These are phyloP conservation scores for Elongisporangium anandrum DNA, from an alignment of 352 stramenopile genomes.

Conservation along the genomic window DNA sequence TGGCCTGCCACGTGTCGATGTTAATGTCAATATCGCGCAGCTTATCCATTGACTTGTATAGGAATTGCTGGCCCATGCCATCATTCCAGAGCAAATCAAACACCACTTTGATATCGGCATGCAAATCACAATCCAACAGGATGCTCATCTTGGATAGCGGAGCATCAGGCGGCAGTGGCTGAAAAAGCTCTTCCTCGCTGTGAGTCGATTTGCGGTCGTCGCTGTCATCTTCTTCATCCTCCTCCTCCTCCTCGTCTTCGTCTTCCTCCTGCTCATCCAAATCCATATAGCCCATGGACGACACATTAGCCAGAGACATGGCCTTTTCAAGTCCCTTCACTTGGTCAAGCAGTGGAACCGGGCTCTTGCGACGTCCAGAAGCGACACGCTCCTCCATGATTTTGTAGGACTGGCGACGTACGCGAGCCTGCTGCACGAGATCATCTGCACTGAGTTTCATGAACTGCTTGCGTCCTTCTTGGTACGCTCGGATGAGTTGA, in stretches of 20 bases:
- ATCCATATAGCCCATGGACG: neutral
- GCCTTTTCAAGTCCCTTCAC: too few relatives aligned
- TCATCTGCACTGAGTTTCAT: constrained; percentile 25
- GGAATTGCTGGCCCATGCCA: constrained; percentile 45
- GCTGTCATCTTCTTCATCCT: constrained; percentile 12
- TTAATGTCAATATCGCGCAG: constrained; percentile 69
- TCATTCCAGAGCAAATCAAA: constrained; percentile 74
- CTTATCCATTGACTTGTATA: constrained; percentile 39
- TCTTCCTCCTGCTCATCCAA: constrained; percentile 12
- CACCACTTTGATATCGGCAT: constrained; percentile 48
- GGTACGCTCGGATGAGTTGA: constrained; percentile 64
- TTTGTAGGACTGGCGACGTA: constrained; percentile 57
- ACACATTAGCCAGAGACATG: too few relatives aligned
- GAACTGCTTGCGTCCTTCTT: constrained; percentile 33
- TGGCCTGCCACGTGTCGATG: constrained; percentile 48
- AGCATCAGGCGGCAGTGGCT: constrained; percentile 45
- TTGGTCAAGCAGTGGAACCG: too few relatives aligned
- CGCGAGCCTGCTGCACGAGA: constrained; percentile 45
- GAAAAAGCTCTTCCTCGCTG: constrained; percentile 58
- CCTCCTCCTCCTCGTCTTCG: constrained; percentile 4
- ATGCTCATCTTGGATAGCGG: constrained; percentile 57
- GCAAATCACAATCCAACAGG: constrained; percentile 67
- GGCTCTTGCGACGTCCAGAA: too few relatives aligned
- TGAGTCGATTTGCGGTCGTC: constrained; percentile 40
- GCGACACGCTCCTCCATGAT: constrained; percentile 19